phyloP scores from a whole-genome alignment of 2,329 filamentous ascomycete species.

The Geosmithia putterillii region DNA sequence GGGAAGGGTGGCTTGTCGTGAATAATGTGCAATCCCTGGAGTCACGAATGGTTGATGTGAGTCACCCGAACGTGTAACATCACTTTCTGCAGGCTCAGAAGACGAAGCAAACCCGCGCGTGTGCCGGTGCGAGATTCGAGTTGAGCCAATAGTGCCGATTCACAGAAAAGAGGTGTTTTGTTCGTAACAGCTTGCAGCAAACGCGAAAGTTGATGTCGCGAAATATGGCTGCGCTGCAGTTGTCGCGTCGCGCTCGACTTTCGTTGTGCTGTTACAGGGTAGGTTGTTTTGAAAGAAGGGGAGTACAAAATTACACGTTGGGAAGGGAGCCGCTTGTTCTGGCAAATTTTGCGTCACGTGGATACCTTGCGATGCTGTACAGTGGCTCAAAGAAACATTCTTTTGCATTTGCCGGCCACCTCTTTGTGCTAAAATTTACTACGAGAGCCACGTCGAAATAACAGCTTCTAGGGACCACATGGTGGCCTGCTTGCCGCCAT shows the following conservation, averaged over 20 bases:
- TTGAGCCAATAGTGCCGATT: too few species aligned
- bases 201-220: too few species aligned
- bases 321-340: not conserved
- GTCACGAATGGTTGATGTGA: too few species aligned
- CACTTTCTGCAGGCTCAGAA: too few species aligned
- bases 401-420: too few species aligned
- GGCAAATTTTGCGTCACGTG: not conserved
- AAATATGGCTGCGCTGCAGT: not conserved
- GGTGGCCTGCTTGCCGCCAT: slow-evolving; percentile 53
- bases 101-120: too few species aligned
- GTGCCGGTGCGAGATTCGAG: too few species aligned
- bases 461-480: slow-evolving; percentile 25
- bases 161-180: too few species aligned
- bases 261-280: not conserved
- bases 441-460: not conserved
- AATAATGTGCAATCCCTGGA: too few species aligned
- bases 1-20: not conserved
- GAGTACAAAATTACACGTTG: not conserved
- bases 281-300: not conserved
- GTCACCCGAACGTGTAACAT: too few species aligned
- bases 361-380: not conserved
- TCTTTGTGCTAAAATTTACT: not conserved
- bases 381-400: too few species aligned
- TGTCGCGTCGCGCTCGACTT: not conserved
- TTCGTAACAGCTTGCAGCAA: too few species aligned